Base-by-base conservation (phyloP, 2,329 filamentous ascomycete genomes). In the Calycina herbarum region DNA sequence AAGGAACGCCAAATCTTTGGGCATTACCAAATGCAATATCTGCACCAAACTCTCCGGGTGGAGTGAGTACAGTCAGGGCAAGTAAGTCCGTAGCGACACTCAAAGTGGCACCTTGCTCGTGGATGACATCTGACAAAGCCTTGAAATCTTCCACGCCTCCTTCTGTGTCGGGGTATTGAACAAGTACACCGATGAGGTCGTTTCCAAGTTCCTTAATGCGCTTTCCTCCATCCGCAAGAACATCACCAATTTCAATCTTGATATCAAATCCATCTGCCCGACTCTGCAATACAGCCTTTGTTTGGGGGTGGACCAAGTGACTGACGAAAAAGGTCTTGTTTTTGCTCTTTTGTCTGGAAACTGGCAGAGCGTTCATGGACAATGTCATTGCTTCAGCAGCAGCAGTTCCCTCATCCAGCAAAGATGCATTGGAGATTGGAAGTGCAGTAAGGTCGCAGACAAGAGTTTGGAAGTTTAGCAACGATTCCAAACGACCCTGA, bases 301-400 rank as follows among this genome's bases (percentile, higher is more conserved):
- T 97, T 79, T 96, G 92, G 2, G 92, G 90, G 77, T 97, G 93
- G 71, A 93, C 88, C 8, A 89, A 83, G 70, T 92, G 84, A 5
- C 93, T 96, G 3, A 97, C 92, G 11, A 97, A 85, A 76, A 89
- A 97, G 0, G 89, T 89, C 83, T 94, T 96, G 70, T 87, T 89
- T 29, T 84, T 79, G 64, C 88, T 85, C 82, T 91, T 95, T 69
- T 90, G 88, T 71, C 91, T 88, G 2, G 89, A 85, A 3, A 84
- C 74, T 0, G 94, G 85, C 51, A 96, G 83, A 27, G 87, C 86
- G 74, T 92, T 93, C 79, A 96, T 80, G 0, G 93, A 94, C 78
- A 98, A 85, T 15, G 93, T 97, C 94, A 98, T 95, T 69, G 94
- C 94, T 81, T 98, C 94, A 33, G 94, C 92, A 15, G 93, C 94